Conservation (phyloP, 1,284 basidiomycete species). For the Pascua guehoae region DNA sequence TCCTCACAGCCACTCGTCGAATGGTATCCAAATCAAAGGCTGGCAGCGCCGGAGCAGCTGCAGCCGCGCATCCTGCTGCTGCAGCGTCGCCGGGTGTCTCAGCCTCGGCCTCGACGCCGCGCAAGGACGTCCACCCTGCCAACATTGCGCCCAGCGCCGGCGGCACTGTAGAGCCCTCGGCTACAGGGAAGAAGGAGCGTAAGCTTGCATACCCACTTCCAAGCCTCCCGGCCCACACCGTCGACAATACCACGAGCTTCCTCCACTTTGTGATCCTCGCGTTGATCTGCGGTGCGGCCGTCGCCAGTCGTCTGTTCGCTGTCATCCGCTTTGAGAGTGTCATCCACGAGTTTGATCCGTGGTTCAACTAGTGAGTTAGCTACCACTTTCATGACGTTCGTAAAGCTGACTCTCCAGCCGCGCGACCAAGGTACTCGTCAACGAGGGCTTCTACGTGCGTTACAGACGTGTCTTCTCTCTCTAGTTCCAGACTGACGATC, state of each 20-base stretch:
- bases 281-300: constrained; percentile 86
- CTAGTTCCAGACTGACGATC: constrained; percentile 2
- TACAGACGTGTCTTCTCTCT: neutral
- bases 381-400: too few species aligned
- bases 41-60: constrained; percentile 1
- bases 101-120: neutral
- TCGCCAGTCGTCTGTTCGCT: constrained; percentile 93
- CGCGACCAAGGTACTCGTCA: constrained; percentile 79
- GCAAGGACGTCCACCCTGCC: neutral
- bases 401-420: constrained; percentile 57
- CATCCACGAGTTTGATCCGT: constrained; percentile 82
- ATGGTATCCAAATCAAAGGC: constrained; percentile 6
- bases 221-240: constrained; percentile 55
- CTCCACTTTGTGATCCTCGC: constrained; percentile 80
- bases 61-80: neutral
- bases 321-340: constrained; percentile 98
- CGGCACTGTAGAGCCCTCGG: too few species aligned
- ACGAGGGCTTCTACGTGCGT: constrained; percentile 89
- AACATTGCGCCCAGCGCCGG: too few species aligned
- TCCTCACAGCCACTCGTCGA: too few species aligned
- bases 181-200: neutral
- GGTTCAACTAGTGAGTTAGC: constrained; percentile 17
- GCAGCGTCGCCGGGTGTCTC: neutral
- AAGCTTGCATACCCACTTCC: constrained; percentile 47
- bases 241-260: constrained; percentile 76